phyloP scores from a whole-genome alignment of 306 rosid genomes.

The Calophaca sinica region DNA sequence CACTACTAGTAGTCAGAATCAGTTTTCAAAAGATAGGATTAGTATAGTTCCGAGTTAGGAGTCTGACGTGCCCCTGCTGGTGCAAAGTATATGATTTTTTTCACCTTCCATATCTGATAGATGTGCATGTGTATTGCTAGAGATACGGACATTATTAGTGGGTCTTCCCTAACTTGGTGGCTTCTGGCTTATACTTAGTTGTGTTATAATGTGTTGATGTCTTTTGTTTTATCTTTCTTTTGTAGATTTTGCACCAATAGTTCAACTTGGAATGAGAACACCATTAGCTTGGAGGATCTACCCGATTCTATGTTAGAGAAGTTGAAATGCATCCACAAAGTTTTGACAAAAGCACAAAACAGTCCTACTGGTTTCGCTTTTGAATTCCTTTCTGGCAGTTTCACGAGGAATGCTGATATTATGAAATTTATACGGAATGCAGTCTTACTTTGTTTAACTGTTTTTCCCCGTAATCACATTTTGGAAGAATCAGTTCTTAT shows the following conservation, averaged over 20 bases:
- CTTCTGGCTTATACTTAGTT: constrained; percentile 8
- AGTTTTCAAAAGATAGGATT: constrained; percentile 30
- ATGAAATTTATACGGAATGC: constrained; percentile 82
- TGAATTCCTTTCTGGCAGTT: constrained; percentile 67
- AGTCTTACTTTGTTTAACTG: constrained; percentile 75
- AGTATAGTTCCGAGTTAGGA: constrained; percentile 19
- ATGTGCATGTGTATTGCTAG: constrained; percentile 18
- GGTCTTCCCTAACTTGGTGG: constrained; percentile 12
- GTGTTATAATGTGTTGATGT: constrained; percentile 33
- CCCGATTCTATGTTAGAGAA: constrained; percentile 66
- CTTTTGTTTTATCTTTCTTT: constrained; percentile 33
- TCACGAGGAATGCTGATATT: constrained; percentile 61
- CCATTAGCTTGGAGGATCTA: constrained; percentile 71
- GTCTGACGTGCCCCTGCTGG: background rate
- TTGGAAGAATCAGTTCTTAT: constrained; percentile 87
- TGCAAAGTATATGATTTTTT: constrained; percentile 20
- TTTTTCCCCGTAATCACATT: constrained; percentile 80
- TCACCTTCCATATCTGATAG: constrained; percentile 18
- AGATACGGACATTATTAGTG: constrained; percentile 21
- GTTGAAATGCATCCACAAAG: constrained; percentile 63
- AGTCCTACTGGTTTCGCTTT: constrained; percentile 59
- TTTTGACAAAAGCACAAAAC: constrained; percentile 55
- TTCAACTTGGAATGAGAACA: constrained; percentile 70
- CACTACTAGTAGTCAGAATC: background rate
- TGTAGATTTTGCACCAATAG: constrained; percentile 79